phyloP scores from a whole-genome alignment of 192 early-diverging fungal species.

The Podochytrium sp. region DNA sequence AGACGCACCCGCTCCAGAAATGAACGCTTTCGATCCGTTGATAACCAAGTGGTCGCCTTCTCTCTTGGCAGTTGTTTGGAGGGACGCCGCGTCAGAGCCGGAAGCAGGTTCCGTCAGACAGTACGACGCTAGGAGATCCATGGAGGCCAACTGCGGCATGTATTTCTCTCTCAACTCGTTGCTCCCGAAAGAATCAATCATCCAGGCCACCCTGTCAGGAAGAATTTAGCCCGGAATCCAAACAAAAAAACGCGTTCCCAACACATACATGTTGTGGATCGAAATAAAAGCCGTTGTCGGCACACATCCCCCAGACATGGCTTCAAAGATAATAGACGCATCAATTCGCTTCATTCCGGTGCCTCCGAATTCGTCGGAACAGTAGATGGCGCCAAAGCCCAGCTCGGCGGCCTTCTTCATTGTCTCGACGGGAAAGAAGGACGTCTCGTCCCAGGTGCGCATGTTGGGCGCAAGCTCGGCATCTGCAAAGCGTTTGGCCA shows the following conservation, averaged over 20 bases:
- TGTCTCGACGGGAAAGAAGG: conserved; percentile 50
- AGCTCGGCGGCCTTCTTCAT: conserved; percentile 58
- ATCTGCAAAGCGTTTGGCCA: conserved; percentile 57
- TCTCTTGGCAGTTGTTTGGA: conserved; percentile 56
- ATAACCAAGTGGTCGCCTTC: conserved; percentile 46
- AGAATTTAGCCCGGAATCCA: background rate
- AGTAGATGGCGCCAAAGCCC: conserved; percentile 59
- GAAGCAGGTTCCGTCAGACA: conserved; percentile 52
- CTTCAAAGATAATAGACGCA: conserved; percentile 60
- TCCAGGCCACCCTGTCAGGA: conserved; percentile 53
- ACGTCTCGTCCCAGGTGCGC: conserved; percentile 60
- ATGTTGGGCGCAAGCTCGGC: conserved; percentile 61
- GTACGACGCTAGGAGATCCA: conserved; percentile 48
- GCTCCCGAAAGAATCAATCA: conserved; percentile 56
- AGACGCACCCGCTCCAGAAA: conserved; percentile 51
- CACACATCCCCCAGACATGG: conserved; percentile 55
- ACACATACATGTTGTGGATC: conserved; percentile 56
- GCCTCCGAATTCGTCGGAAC: conserved; percentile 50
- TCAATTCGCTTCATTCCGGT: conserved; percentile 54
- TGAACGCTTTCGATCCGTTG: conserved; percentile 54
- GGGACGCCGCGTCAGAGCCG: conserved; percentile 67
- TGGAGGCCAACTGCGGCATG: conserved; percentile 32
- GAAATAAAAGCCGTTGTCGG: conserved; percentile 59
- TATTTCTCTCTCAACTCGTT: conserved; percentile 55
- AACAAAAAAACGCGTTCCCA: background rate